These are phyloP conservation scores for Acanthochlamys bracteata DNA, from an alignment of 106 monocot genomes.

Conservation along the genomic window DNA sequence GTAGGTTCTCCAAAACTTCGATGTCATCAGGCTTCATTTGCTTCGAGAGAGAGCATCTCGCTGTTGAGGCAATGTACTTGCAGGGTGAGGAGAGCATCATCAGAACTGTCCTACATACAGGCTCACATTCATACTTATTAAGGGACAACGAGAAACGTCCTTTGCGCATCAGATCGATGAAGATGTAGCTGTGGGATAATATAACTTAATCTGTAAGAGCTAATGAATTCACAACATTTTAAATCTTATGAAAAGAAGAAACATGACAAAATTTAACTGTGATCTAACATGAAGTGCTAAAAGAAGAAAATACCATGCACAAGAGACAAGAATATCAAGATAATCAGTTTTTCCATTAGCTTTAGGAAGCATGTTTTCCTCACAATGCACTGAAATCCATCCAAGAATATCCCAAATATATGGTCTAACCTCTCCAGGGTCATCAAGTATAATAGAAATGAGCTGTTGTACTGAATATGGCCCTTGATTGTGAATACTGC, in stretches of 20 bases:
- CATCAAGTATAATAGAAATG: constrained; percentile 28
- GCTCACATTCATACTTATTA: constrained; percentile 31
- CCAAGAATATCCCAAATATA: constrained; percentile 75
- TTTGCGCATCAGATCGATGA: constrained; percentile 36
- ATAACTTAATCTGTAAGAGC: background rate
- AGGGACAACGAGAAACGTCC: constrained; percentile 10
- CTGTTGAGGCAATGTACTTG: constrained; percentile 44
- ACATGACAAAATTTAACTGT: background rate
- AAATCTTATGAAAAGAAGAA: background rate
- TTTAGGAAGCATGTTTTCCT: constrained; percentile 30
- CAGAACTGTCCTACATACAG: constrained; percentile 46
- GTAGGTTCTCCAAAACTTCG: constrained; percentile 21
- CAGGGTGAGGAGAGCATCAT: constrained; percentile 67
- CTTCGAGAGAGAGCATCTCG: constrained; percentile 33
- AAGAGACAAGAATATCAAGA: constrained; percentile 60
- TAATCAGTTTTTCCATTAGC: constrained; percentile 7
- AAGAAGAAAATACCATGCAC: constrained; percentile 54
- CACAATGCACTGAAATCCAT: constrained; percentile 41
- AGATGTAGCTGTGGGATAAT: constrained; percentile 36
- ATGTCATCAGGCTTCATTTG: constrained; percentile 14
- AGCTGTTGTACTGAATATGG: constrained; percentile 21
- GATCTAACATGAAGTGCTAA: background rate
- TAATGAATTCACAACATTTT: too few species aligned
- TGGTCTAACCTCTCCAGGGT: constrained; percentile 18
- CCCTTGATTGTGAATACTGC: constrained; percentile 4